phyloP scores from a whole-genome alignment of 2,329 filamentous ascomycete species.

The Boeremia exigua region DNA sequence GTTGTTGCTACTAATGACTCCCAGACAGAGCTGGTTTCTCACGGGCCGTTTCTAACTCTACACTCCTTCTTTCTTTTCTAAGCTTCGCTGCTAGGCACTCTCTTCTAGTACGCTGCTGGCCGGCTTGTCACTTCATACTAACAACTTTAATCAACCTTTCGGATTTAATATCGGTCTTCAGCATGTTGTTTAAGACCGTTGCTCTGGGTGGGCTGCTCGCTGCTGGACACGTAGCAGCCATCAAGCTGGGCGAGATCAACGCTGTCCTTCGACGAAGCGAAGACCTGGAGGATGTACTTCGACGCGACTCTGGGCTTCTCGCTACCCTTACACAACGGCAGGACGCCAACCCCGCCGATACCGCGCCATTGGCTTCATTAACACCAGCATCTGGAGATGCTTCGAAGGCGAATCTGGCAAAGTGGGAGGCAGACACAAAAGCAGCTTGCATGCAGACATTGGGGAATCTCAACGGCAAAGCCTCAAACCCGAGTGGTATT shows the following conservation, averaged over 20 bases:
- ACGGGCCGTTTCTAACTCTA: constrained; percentile 31
- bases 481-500: constrained; percentile 76
- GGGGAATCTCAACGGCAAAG: constrained; percentile 58
- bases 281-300: constrained; percentile 42
- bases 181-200: constrained; percentile 42
- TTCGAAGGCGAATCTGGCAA: constrained; percentile 34
- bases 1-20: constrained; percentile 34
- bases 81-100: constrained; percentile 33
- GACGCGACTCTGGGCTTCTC: constrained; percentile 42
- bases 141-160: constrained; percentile 44
- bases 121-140: constrained; percentile 38
- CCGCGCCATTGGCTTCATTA: constrained; percentile 39
- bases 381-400: constrained; percentile 46
- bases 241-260: constrained; percentile 33
- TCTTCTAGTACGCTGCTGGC: constrained; percentile 45
- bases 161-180: constrained; percentile 38
- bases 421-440: constrained; percentile 48
- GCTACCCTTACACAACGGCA: constrained; percentile 47
- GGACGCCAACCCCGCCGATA: constrained; percentile 34
- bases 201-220: constrained; percentile 42
- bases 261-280: constrained; percentile 37
- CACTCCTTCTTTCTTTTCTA: constrained; percentile 35
- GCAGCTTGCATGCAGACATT: constrained; percentile 67
- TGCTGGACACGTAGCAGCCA: constrained; percentile 40
- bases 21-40: constrained; percentile 40